Base-by-base conservation (phyloP, 257 asterid genomes). In the Sherardia arvensis region DNA sequence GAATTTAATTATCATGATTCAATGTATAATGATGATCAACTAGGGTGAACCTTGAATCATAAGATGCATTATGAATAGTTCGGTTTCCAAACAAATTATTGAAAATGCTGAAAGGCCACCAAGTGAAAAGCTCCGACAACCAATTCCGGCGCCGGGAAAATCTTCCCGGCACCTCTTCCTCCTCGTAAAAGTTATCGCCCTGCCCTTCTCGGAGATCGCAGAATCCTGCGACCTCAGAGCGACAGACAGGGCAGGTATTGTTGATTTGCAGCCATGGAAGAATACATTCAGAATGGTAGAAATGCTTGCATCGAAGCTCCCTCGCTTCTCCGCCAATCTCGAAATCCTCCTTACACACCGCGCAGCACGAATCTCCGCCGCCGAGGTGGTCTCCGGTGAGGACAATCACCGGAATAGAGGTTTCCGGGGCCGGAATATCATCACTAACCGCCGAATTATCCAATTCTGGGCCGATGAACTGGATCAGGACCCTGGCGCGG, bases 341-440 rank as follows among this genome's bases (percentile, higher is more conserved):
- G 32, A 93, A 90, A 48, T 93, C 99, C 30, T 93, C 96, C 67
- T 85, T 90, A 66, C 99, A 93, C 25, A 93, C 84, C 1, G 99
- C 86, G 55, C 99, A 93, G 9, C 59, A 48, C 4, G 85, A 51
- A 55, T 90, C 90, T 7, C 54, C 61, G 27, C 54, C 61, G 25
- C 64, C 74, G 71, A 84, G 68, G 61, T 72, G 83, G 28, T 68
- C 78, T 3, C 43, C 34, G 7, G 80, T 77, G 27, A 85, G 64
- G 53, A 64, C 74, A 69, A 84, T 78, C 18, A 64, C 40, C 10
- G 89, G 88, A 76, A 89, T n/a, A n/a, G n/a, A 66, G 18, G 75
- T 76, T 63, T 79, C 81, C 0, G 86, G 69, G 0, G 80, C 77
- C 0, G 88, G 81, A 0, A 81, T 75, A 36, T 79, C 79, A 56